Evolutionary conservation across 192 early-diverging fungal genomes (phyloP).

Genomic region (Coemansia sp.): DNA sequence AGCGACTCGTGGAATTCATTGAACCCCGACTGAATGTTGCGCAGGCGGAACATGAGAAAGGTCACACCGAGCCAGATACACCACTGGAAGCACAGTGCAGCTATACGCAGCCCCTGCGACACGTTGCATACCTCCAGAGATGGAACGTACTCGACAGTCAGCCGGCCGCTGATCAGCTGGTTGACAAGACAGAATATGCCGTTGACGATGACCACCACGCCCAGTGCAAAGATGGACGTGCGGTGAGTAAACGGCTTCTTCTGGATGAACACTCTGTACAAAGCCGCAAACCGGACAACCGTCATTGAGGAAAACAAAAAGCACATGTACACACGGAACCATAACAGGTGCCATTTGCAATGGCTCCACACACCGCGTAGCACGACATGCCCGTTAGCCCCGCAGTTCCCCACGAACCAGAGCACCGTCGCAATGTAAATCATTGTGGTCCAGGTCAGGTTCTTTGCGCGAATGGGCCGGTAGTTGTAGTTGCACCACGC

Average conservation of each 20-base stretch:
- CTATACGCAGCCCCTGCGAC: conserved; percentile 7
- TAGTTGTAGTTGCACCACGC: conserved; percentile 41
- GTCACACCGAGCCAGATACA: conserved; percentile 17
- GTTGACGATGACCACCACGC: conserved; percentile 8
- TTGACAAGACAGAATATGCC: conserved; percentile 9
- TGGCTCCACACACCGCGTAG: conserved; percentile 15
- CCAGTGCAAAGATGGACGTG: conserved; percentile 1
- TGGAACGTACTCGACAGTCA: conserved; percentile 2
- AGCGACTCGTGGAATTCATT: conserved; percentile 39
- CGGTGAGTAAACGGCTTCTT: conserved; percentile 32
- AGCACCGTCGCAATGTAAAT: conserved; percentile 31
- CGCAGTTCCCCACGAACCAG: conserved; percentile 38
- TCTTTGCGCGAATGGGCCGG: conserved; percentile 43
- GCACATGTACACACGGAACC: conserved; percentile 35
- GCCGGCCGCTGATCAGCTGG: conserved; percentile 11
- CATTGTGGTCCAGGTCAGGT: conserved; percentile 24
- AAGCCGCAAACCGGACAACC: conserved; percentile 36
- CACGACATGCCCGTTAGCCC: conserved; percentile 31
- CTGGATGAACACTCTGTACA: conserved; percentile 45
- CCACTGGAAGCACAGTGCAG: conserved; percentile 23
- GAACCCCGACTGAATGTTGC: conserved; percentile 41
- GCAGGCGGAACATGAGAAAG: conserved; percentile 25
- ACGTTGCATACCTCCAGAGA: conserved; percentile 16
- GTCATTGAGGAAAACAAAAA: conserved; percentile 30
- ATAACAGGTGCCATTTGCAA: conserved; percentile 42